These are phyloP conservation scores for Prunus mume DNA, from an alignment of 306 rosid species.

Conservation along the genomic window DNA sequence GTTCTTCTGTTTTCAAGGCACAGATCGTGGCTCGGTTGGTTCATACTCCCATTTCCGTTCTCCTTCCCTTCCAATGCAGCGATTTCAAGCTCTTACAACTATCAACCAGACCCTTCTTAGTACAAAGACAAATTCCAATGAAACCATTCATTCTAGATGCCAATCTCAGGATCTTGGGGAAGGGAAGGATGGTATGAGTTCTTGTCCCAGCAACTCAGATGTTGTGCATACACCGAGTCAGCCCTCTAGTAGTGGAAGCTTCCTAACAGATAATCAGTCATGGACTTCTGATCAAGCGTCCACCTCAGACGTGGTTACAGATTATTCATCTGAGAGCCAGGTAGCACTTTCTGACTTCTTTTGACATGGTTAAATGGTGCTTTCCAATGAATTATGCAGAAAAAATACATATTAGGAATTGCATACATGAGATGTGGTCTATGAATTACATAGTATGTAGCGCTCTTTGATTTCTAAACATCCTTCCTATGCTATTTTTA, in stretches of 20 bases:
- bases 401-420: constrained; percentile 5
- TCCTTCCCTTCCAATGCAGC: constrained; percentile 63
- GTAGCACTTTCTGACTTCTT: constrained; percentile 37
- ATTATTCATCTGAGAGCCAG: constrained; percentile 56
- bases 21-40: constrained; percentile 57
- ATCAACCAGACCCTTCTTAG: constrained; percentile 54
- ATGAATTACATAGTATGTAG: too few relatives aligned
- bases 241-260: constrained; percentile 52
- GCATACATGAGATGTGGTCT: not conserved
- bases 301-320: constrained; percentile 31
- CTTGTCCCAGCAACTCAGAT: constrained; percentile 45
- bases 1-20: constrained; percentile 8
- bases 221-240: constrained; percentile 35
- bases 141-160: constrained; percentile 40
- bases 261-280: constrained; percentile 42
- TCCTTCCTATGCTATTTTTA: too few relatives aligned
- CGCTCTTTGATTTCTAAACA: too few relatives aligned
- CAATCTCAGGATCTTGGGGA: constrained; percentile 56
- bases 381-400: constrained; percentile 6
- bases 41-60: constrained; percentile 48
- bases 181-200: constrained; percentile 31
- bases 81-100: constrained; percentile 76
- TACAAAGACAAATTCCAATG: constrained; percentile 34
- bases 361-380: constrained; percentile 14
- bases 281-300: constrained; percentile 49